These are phyloP conservation scores for Penicillium desertorum DNA, from an alignment of 495 filamentous ascomycete species.

Conservation along the genomic window DNA sequence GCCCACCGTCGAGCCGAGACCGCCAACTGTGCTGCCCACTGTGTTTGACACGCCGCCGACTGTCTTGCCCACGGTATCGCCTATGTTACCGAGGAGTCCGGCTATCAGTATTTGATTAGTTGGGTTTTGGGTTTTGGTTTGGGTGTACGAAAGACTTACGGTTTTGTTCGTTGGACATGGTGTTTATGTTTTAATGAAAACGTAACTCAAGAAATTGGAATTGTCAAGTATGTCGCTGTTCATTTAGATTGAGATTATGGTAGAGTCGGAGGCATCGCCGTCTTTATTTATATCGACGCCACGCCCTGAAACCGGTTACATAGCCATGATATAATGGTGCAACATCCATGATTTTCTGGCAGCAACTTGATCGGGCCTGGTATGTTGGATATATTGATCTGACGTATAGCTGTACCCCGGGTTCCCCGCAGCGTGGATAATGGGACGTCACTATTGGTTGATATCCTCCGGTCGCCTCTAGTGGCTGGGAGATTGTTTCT, in stretches of 20 bases:
- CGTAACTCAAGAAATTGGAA: background rate
- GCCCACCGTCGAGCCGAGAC: slow-evolving; percentile 39
- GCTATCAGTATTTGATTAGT: slow-evolving; percentile 6
- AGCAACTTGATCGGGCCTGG: background rate
- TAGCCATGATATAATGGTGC: slow-evolving; percentile 31
- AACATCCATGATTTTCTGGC: slow-evolving; percentile 16
- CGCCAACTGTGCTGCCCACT: slow-evolving; percentile 32
- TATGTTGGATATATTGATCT: slow-evolving; percentile 6
- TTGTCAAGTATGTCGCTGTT: background rate
- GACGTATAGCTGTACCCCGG: background rate
- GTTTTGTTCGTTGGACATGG: slow-evolving; percentile 8
- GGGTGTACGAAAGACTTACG: background rate
- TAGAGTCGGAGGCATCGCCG: background rate
- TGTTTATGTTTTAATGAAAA: background rate
- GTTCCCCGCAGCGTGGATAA: background rate
- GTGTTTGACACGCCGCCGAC: slow-evolving; percentile 40
- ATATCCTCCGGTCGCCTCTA: slow-evolving; percentile 1
- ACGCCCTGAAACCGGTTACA: slow-evolving; percentile 17
- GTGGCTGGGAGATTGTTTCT: background rate
- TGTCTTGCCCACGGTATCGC: slow-evolving; percentile 40
- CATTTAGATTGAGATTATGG: background rate
- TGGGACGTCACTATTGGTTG: slow-evolving; percentile 15
- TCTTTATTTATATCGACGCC: slow-evolving; percentile 5
- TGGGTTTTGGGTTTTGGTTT: background rate
- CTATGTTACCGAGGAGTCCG: slow-evolving; percentile 35